Percentiles rank a stretch among this genome's conserved stretches.
These are phyloP conservation scores for Sicyos edulis DNA, from an alignment of 306 rosid species.

Conservation along the genomic window DNA sequence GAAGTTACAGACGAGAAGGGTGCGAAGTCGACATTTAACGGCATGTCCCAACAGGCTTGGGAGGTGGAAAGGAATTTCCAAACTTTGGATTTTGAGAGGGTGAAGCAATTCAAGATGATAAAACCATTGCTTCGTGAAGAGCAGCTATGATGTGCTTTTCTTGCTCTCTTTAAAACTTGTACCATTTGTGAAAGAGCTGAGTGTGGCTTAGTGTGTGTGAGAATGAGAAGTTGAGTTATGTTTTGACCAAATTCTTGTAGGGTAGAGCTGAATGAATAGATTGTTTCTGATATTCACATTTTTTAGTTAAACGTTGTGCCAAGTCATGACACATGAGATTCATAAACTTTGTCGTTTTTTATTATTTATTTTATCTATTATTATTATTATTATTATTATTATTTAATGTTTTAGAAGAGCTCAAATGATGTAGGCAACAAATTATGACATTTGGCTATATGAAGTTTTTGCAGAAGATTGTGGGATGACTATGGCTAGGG, in stretches of 20 bases:
- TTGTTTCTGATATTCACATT: not conserved
- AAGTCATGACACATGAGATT: too few species aligned
- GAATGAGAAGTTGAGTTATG: not conserved
- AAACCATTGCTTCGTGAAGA: slow-evolving; percentile 8
- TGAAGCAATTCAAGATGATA: slow-evolving; percentile 61
- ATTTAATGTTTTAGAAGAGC: too few species aligned
- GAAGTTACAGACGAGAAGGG: slow-evolving; percentile 82
- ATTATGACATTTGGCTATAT: too few species aligned
- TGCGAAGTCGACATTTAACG: slow-evolving; percentile 75
- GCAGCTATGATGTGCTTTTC: not conserved
- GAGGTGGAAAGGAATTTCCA: slow-evolving; percentile 78
- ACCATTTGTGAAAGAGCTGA: not conserved
- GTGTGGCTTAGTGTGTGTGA: slow-evolving; percentile 1
- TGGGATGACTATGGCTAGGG: too few species aligned
- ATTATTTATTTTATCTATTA: too few species aligned
- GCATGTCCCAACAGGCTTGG: slow-evolving; percentile 95
- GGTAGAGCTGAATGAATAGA: not conserved
- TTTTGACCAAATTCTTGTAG: not conserved
- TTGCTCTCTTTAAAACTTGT: not conserved
- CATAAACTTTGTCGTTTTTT: too few species aligned
- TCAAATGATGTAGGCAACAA: too few species aligned
- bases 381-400: too few species aligned
- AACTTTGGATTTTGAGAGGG: slow-evolving; percentile 53
- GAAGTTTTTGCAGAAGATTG: too few species aligned
- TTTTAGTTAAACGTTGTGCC: not conserved